Evolutionary conservation across 306 rosid species (phyloP).

Genomic region (Fragaria ananassa): DNA sequence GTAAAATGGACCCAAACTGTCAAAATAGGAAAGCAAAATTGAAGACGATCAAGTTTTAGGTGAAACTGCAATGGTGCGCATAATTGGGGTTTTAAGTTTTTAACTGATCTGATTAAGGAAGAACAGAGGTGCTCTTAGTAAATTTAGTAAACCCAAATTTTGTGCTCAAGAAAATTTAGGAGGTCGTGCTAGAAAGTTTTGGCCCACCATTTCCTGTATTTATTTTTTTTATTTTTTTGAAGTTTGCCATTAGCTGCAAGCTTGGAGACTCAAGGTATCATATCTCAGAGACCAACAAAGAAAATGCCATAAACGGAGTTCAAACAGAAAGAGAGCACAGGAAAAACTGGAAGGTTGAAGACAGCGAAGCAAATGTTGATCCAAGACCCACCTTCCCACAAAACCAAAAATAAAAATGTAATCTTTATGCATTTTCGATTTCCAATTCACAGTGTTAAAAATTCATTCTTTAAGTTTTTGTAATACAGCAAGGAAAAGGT

Average conservation of each 20-base stretch:
- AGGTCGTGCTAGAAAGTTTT: slow-evolving; percentile 38
- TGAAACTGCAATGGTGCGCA: background rate
- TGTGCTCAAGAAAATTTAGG: slow-evolving; percentile 20
- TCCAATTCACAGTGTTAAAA: background rate
- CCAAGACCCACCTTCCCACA: slow-evolving; percentile 46
- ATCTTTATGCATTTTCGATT: background rate
- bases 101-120: background rate
- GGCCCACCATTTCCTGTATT: slow-evolving; percentile 33
- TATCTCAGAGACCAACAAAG: slow-evolving; percentile 36
- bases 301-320: slow-evolving; percentile 30
- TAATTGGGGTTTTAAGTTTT: background rate
- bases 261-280: slow-evolving; percentile 22
- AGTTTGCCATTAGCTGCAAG: slow-evolving; percentile 19
- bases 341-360: slow-evolving; percentile 44
- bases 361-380: slow-evolving; percentile 56
- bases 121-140: background rate
- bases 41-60: background rate
- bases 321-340: background rate
- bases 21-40: background rate
- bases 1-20: background rate
- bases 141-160: background rate
- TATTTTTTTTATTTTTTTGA: slow-evolving; percentile 16
- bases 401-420: slow-evolving; percentile 3
- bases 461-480: background rate
- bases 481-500: slow-evolving; percentile 35